phyloP scores from a whole-genome alignment of 306 rosid genomes.

The Senna siamea region DNA sequence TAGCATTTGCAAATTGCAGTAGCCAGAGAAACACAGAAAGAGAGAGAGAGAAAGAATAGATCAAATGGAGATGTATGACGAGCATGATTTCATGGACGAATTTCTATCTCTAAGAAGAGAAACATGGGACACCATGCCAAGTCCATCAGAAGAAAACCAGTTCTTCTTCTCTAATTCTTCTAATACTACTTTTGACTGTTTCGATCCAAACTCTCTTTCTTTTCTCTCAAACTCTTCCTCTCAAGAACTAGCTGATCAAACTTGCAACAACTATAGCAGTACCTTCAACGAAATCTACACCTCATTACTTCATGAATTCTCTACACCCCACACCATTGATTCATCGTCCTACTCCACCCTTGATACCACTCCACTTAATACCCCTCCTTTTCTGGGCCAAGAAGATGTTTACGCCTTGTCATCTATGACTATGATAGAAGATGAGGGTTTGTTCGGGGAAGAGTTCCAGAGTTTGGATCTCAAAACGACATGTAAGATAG shows the following conservation, averaged over 20 bases:
- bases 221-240: conserved; percentile 51
- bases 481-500: conserved; percentile 65
- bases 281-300: conserved; percentile 53
- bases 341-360: conserved; percentile 47
- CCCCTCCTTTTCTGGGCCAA: conserved; percentile 54
- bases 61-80: conserved; percentile 62
- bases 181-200: conserved; percentile 50
- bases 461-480: conserved; percentile 64
- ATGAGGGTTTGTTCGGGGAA: conserved; percentile 60
- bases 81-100: conserved; percentile 70
- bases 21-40: conserved; percentile 8
- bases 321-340: conserved; percentile 54
- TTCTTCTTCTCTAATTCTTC: conserved; percentile 55
- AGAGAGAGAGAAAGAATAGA: conserved; percentile 1
- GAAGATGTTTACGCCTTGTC: conserved; percentile 47
- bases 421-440: conserved; percentile 55
- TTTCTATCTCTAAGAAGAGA: conserved; percentile 68
- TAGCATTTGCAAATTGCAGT: conserved; percentile 49
- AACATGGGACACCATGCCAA: conserved; percentile 62
- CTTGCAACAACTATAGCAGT: conserved; percentile 33
- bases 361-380: conserved; percentile 40
- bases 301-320: conserved; percentile 49
- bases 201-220: conserved; percentile 59
- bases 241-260: conserved; percentile 51
- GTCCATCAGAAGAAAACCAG: conserved; percentile 51